Evolutionary conservation across 1,139 yeast species (phyloP).

Genomic region (Spencermartinsiella ligniputridi): DNA sequence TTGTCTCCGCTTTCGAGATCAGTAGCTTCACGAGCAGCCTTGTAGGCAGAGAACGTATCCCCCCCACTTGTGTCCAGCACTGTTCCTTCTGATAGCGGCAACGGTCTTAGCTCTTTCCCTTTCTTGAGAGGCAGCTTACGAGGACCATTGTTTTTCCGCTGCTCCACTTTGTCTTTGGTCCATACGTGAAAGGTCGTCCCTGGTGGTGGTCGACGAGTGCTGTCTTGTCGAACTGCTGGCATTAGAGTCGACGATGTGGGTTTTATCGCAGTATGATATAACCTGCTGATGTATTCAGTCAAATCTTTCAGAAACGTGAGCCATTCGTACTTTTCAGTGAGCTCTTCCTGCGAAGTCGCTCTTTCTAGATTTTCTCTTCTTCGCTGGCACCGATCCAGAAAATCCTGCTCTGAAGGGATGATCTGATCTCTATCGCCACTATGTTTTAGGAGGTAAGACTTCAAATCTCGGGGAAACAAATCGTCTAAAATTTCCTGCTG

Average conservation of each 20-base stretch:
- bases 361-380: constrained; percentile 59
- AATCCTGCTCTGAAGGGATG: constrained; percentile 69
- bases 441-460: constrained; percentile 44
- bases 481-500: constrained; percentile 68
- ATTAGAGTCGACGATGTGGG: background rate
- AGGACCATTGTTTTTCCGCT: background rate
- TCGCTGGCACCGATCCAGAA: constrained; percentile 62
- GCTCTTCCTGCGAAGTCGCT: constrained; percentile 43
- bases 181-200: background rate
- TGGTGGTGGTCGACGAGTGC: background rate
- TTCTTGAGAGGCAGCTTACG: background rate
- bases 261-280: background rate
- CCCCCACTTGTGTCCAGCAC: constrained; percentile 10
- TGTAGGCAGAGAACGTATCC: constrained; percentile 24
- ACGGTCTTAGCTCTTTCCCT: background rate
- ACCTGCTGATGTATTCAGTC: constrained; percentile 62
- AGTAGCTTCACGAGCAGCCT: constrained; percentile 22
- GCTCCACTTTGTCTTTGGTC: background rate
- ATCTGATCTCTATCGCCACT: constrained; percentile 31
- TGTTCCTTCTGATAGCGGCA: background rate
- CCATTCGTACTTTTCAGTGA: constrained; percentile 69
- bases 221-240: background rate
- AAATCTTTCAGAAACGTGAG: constrained; percentile 65
- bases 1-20: constrained; percentile 8
- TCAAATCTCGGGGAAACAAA: constrained; percentile 57